Evolutionary conservation across 2,329 filamentous ascomycete species (phyloP), one percentile per base, ranked within the genome.

Genomic region (Colletotrichum eremochloae): DNA sequence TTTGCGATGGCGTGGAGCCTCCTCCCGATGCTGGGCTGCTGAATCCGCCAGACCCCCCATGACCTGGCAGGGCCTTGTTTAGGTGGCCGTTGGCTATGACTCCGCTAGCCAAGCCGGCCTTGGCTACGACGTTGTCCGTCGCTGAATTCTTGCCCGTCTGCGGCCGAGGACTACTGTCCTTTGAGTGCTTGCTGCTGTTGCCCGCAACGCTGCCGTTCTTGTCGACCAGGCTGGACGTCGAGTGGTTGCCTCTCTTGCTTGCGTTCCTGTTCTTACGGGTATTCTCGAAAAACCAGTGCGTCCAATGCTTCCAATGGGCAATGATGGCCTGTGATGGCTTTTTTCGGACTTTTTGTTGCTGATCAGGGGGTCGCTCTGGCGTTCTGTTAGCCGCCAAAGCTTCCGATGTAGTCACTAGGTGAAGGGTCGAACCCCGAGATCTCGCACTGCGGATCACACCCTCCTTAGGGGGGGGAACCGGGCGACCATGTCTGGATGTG

Each of bases 381-480:
- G 74, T 76, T 38, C 75, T 75, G 66, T 79, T 80, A n/a, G 80
- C 75, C 29, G 81, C 81, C 20, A 89, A 75, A 1, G 84, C 85
- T 24, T 89, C 88, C 8, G 86, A 85, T 0, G 90, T 91, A 12
- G 93, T 93, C 50, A 97, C 94, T 5, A 97, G 89, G 79, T 97
- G 94, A 42, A 98, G 87, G 74, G 94, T 96, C 76, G 95, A 97
- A 55, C 94, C 93, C 72, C 94, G 88, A 75, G 93, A 93, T 76
- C 92, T 87, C 71, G 93, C 90, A 74, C 90, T 91, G 75, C 90
- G 86, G 68, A 92, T 81, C 14, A 90, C 83, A 18, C 90, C 89
- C 79, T 98, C 95, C 80, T 98, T 98, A 2, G 96, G 95, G 53
- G 96, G 96, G 12, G 93, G 94, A 52, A 94, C 86, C 7, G 95